phyloP scores from a whole-genome alignment of 768 basidiomycete genomes.

The Boletellus emodensis region DNA sequence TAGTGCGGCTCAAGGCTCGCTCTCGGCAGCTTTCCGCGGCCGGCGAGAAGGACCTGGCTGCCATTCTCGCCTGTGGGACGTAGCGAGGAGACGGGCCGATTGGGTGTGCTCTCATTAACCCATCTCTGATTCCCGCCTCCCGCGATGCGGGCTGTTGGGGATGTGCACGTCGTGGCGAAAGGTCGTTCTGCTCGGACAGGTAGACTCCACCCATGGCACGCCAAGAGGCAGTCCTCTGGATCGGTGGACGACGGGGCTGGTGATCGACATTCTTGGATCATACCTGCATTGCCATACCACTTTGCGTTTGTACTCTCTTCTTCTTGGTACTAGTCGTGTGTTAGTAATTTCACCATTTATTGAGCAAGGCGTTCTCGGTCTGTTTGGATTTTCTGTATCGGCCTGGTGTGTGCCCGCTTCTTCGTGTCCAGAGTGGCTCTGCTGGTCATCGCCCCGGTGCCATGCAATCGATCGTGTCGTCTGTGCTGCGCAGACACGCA shows the following conservation, averaged over 20 bases:
- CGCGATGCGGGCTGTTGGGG: conserved; percentile 6
- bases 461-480: no score
- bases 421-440: no score
- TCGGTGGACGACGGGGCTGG: conserved; percentile 5
- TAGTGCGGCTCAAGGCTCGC: conserved; percentile 88
- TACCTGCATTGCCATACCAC: conserved; percentile 26
- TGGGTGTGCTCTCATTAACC: background rate
- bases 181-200: conserved; percentile 9
- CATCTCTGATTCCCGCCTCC: background rate
- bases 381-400: background rate
- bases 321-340: background rate
- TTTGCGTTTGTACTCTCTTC: conserved; percentile 4
- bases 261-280: conserved; percentile 16
- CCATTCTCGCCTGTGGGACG: conserved; percentile 48
- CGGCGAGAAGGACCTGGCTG: conserved; percentile 79
- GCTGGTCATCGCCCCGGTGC: background rate
- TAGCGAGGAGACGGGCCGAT: conserved; percentile 9
- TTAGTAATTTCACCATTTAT: background rate
- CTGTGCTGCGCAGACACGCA: no score
- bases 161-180: conserved; percentile 4
- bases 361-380: background rate
- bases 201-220: conserved; percentile 25
- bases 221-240: conserved; percentile 17
- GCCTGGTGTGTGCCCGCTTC: no score
- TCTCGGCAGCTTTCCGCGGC: conserved; percentile 82